Base-by-base conservation (phyloP, 1,284 basidiomycete genomes). In the Nidula niveotomentosa region DNA sequence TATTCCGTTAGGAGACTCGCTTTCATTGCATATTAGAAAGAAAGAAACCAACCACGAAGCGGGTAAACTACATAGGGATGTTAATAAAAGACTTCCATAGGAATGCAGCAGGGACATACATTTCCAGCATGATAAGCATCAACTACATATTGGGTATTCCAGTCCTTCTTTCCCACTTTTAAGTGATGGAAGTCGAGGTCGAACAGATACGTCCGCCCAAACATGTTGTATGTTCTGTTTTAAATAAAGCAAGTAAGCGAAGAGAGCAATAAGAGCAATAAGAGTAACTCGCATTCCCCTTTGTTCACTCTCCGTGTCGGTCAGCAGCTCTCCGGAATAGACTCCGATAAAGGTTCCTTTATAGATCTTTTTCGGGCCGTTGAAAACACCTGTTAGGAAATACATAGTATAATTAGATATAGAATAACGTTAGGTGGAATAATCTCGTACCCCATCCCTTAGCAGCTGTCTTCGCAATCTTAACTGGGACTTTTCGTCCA, bases 61-160 rank as follows among this genome's bases (percentile, higher is more conserved):
- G 77, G 41, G 87, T 88, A 69, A 88, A 88, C 86, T 90, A 59
- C 10, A 53, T 53, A 12, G 48, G 53, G 53, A 3, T 9, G 56
- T 49, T 45, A 45, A 48, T 50, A 8, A 52, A 37, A 41, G 36
- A 41, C 13, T 49, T 15, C n/a, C 36, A 23, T 36, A 30, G 6
- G 30, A 30, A 30, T 23, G 36, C n/a, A 33, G 8, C 6, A 17
- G 43, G 35, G 15, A 77, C 90, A 71, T 68, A 94, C 93, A 68
- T 92, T 92, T 15, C 93, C 93, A 45, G 84, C 88, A 69, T 94
- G 92, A 65, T 88, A 94, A 1, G 93, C 93, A 71, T 95, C 93
- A 1, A 95, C 83, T 41, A 77, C 73, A 59, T 84, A 90, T 33
- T 80, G 64, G 34, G 60, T 65, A 2, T 75, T 73, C 60, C 72